A percentile compares a stretch with the other conserved stretches of the same genome.
Conservation (phyloP, 148 eudicot genomes). For the Cornus florida region DNA sequence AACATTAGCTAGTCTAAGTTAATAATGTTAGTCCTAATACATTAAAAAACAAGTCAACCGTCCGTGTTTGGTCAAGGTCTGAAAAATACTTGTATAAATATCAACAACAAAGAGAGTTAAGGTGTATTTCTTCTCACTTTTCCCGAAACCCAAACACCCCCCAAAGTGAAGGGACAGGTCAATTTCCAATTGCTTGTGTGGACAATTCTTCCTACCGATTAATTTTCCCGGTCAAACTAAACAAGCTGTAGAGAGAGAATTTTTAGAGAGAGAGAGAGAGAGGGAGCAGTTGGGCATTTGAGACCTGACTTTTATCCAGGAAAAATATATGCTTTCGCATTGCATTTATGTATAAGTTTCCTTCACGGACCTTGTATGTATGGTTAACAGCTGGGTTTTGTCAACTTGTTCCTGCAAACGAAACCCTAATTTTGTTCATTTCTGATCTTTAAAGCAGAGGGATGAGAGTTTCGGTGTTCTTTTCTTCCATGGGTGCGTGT, state of each 20-base stretch:
- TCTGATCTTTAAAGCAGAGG: neutral
- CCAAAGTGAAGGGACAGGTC: neutral
- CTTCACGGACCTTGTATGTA: slow-evolving; percentile 6
- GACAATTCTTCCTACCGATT: neutral
- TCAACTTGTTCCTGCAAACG: neutral
- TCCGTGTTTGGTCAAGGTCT: neutral
- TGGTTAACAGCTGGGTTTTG: neutral
- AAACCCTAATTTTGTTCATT: neutral
- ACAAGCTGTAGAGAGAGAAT: neutral
- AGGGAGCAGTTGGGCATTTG: slow-evolving; percentile 24
- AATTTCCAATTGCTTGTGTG: neutral
- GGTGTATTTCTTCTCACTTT: neutral
- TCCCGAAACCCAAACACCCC: neutral
- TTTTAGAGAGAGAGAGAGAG: neutral
- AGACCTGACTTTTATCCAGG: slow-evolving; percentile 16
- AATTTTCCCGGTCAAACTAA: slow-evolving; percentile 6
- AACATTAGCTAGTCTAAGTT: too few species aligned
- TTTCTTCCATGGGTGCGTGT: slow-evolving; percentile 34
- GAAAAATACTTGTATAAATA: neutral
- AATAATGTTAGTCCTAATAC: too few species aligned
- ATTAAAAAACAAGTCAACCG: neutral
- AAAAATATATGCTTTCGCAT: slow-evolving; percentile 29
- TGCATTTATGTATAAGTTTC: slow-evolving; percentile 19
- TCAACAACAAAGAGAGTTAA: neutral
- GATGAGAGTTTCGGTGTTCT: neutral